These are phyloP conservation scores for Dacryopinax primogenitus DNA, from an alignment of 768 basidiomycete genomes.

Conservation along the genomic window DNA sequence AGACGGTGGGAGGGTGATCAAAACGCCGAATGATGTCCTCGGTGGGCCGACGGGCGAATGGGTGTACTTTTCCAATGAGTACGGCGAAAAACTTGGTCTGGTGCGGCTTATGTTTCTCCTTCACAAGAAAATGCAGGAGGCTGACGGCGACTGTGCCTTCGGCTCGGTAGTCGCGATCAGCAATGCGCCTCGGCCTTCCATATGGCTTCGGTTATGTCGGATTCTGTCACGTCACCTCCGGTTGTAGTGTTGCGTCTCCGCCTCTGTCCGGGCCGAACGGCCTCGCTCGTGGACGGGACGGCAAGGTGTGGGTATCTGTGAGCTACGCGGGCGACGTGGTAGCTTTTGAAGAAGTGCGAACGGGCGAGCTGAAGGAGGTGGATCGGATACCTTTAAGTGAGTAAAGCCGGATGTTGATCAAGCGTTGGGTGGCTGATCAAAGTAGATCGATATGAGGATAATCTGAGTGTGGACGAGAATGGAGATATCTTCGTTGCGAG, in stretches of 20 bases:
- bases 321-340: slow-evolving; percentile 46
- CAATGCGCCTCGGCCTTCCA: slow-evolving; percentile 26
- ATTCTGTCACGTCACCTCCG: slow-evolving; percentile 47
- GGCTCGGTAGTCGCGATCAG: slow-evolving; percentile 20
- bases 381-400: slow-evolving; percentile 30
- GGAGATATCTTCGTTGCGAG: slow-evolving; percentile 54
- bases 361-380: slow-evolving; percentile 41
- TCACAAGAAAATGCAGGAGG: neutral
- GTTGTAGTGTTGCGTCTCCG: slow-evolving; percentile 47
- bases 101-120: slow-evolving; percentile 29
- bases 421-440: neutral
- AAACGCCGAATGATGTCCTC: slow-evolving; percentile 61
- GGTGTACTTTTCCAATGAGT: slow-evolving; percentile 61
- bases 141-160: neutral
- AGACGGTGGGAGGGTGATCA: slow-evolving; percentile 34
- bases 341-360: slow-evolving; percentile 43
- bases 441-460: slow-evolving; percentile 45
- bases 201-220: slow-evolving; percentile 37
- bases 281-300: slow-evolving; percentile 34
- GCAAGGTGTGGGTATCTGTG: slow-evolving; percentile 33
- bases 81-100: slow-evolving; percentile 39
- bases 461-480: slow-evolving; percentile 44
- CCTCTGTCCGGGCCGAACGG: slow-evolving; percentile 49
- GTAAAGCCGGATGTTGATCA: neutral
- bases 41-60: slow-evolving; percentile 50